Evolutionary conservation across 169 alveolate species (phyloP), one percentile per base, ranked within the genome.

Genomic region (Besnoitia besnoiti): DNA sequence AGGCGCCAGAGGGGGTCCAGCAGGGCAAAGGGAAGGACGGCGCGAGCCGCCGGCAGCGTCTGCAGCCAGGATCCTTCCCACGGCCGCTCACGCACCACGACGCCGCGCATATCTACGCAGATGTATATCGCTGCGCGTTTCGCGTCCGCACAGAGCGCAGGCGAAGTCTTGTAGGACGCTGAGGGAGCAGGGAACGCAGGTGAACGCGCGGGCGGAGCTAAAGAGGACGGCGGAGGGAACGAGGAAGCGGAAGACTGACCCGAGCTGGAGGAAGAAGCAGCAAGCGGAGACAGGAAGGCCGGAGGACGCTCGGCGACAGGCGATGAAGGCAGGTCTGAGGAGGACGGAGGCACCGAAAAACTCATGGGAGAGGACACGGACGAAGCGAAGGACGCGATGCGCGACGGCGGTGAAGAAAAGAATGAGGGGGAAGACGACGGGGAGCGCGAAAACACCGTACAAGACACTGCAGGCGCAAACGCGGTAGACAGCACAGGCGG

Each of bases 51-150:
- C 7, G 61, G 79, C 47, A 10, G 33, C 73, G 8, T 35, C 40
- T 85, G 91, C 39, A 85, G 30, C 82, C 79, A 61, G 21, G 80
- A 40, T 80, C 91, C 91, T 85, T 85, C 91, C 91, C 91, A 85
- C 12, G 49, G 50, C 46, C 30, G 42, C 82, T 85, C 51, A 2
- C 80, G 79, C 39, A 62, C 49, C 8, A 55, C 40, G 27, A 55
- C 46, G 51, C 91, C 79, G 33, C 91, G 79, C 91, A 85, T 55
- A 59, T 85, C 91, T 21, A 55, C 55, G 37, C 87, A 77, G 16
- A 77, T 35, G 30, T 7, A 77, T 21, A 77, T 1, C n/a, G 2
- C 87, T 3, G 24, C 39, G 39, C 44, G 44, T 30, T 37, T 37
- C 46, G 47, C 79, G 39, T 8, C 39, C 79, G 7, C 79, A 8